These are phyloP conservation scores for Gossypium raimondii DNA, from an alignment of 345 rosid genomes.

Conservation along the genomic window DNA sequence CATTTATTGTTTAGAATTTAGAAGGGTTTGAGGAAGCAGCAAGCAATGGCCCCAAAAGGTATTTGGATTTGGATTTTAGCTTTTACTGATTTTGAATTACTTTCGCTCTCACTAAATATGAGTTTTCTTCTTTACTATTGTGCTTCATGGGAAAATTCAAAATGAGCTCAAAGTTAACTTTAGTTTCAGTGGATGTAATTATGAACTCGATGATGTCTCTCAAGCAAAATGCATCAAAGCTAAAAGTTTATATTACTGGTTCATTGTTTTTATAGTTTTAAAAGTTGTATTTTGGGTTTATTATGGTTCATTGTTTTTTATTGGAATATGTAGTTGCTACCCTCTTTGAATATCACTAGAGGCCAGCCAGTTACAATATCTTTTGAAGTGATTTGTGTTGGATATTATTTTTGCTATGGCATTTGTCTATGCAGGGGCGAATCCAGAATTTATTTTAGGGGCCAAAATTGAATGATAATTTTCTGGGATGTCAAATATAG, in stretches of 20 bases:
- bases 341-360: background rate
- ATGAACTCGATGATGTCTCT: background rate
- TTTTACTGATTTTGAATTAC: background rate
- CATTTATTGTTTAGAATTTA: too few species aligned
- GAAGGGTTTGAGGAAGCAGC: background rate
- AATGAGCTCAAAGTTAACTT: background rate
- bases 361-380: background rate
- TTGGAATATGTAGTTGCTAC: background rate
- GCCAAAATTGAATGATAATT: too few species aligned
- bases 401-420: background rate
- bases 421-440: background rate
- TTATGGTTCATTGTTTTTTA: background rate
- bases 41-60: conserved; percentile 17
- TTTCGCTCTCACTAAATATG: background rate
- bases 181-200: background rate
- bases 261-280: background rate
- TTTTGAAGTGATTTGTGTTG: background rate
- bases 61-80: background rate
- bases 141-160: background rate
- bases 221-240: background rate
- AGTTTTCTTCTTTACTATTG: background rate
- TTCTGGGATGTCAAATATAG: too few species aligned
- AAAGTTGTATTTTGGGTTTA: background rate
- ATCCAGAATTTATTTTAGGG: too few species aligned
- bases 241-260: background rate